These are phyloP conservation scores for Gentiana macrophylla DNA, from an alignment of 257 asterid genomes.

Conservation along the genomic window DNA sequence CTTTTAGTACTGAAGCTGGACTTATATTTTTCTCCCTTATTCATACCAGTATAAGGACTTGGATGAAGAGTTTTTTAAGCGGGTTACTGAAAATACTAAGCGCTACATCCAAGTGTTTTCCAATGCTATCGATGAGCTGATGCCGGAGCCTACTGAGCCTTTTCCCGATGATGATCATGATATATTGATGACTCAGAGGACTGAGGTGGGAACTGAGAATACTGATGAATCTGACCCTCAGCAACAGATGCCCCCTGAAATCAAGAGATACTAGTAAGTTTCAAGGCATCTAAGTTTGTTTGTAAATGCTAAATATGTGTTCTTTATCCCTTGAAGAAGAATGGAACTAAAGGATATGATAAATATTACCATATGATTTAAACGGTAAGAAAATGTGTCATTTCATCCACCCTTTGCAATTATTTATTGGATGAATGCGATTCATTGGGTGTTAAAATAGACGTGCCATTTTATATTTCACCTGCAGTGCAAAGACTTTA, in stretches of 20 bases:
- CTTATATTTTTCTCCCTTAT: constrained; percentile 4
- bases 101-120: constrained; percentile 75
- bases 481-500: no score
- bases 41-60: constrained; percentile 55
- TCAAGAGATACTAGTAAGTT: constrained; percentile 76
- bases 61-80: constrained; percentile 77
- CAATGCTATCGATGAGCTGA: constrained; percentile 74
- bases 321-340: no score
- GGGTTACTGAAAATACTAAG: constrained; percentile 69
- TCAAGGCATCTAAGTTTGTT: background rate
- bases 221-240: constrained; percentile 60
- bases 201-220: constrained; percentile 53
- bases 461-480: no score
- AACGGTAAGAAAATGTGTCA: no score
- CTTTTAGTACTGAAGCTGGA: background rate
- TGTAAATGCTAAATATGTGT: background rate
- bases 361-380: no score
- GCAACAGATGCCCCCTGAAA: constrained; percentile 82
- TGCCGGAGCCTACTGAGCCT: constrained; percentile 90
- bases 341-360: no score
- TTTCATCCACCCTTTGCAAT: no score
- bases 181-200: constrained; percentile 77
- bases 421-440: no score
- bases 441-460: no score
- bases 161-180: constrained; percentile 81